Percentiles rank a stretch among this genome's conserved stretches.
These are phyloP conservation scores for Isabelozyma gotoi DNA, from an alignment of 805 yeast species.

Conservation along the genomic window DNA sequence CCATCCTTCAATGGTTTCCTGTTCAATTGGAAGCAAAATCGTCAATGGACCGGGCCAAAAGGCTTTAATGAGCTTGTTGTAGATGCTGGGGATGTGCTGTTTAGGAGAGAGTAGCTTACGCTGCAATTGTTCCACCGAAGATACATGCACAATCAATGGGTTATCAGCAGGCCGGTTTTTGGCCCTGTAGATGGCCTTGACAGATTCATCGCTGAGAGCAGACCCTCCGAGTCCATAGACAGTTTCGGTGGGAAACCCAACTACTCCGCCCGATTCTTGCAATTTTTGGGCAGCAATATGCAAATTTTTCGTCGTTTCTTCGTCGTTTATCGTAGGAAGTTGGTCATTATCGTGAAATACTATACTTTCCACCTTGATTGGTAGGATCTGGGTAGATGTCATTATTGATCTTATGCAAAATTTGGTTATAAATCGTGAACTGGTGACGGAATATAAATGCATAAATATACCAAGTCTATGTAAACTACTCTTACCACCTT, in stretches of 20 bases:
- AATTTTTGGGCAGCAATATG: constrained; percentile 59
- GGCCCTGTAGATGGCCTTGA: constrained; percentile 74
- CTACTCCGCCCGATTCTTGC: constrained; percentile 52
- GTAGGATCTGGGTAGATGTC: constrained; percentile 42
- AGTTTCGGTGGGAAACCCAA: constrained; percentile 96
- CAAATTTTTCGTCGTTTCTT: constrained; percentile 51
- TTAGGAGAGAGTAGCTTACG: constrained; percentile 52
- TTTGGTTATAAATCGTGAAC: neutral
- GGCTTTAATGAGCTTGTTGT: constrained; percentile 58
- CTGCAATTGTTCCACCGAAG: constrained; percentile 71
- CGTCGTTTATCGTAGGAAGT: constrained; percentile 49
- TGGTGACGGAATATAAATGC: neutral
- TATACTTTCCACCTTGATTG: constrained; percentile 55
- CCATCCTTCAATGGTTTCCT: constrained; percentile 6
- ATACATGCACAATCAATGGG: constrained; percentile 87
- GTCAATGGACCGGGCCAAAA: constrained; percentile 98
- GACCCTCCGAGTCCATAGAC: constrained; percentile 96
- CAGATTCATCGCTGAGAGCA: constrained; percentile 71
- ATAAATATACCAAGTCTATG: neutral
- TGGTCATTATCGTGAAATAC: constrained; percentile 43
- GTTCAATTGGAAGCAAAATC: constrained; percentile 66
- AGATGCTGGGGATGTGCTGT: constrained; percentile 63
- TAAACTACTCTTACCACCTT: neutral
- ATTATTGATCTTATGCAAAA: constrained; percentile 4
- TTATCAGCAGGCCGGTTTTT: constrained; percentile 95